Conservation (phyloP, 768 basidiomycete species). For the Baorangia bicolor region DNA sequence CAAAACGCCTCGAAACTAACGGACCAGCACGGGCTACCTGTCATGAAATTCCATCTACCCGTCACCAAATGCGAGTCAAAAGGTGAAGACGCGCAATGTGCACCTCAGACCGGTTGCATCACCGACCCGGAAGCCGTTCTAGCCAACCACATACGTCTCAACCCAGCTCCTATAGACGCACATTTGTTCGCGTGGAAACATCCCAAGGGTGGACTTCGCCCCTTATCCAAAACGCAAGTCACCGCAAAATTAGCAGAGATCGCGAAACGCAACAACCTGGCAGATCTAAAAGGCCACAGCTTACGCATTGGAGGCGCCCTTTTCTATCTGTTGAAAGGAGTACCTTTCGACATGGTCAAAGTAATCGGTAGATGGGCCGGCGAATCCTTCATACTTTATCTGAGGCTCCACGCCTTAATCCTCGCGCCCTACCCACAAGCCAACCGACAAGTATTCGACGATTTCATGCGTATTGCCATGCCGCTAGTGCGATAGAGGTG, state of each 20-base stretch:
- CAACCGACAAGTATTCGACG: not conserved
- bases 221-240: not conserved
- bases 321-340: not conserved
- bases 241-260: not conserved
- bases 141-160: no score
- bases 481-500: not conserved
- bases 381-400: not conserved
- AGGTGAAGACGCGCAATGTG: no score
- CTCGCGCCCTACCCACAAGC: not conserved
- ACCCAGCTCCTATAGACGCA: no score
- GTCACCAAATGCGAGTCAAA: no score
- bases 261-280: not conserved
- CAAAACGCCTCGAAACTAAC: no score
- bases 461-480: not conserved
- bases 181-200: not conserved
- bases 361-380: not conserved
- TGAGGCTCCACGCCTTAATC: not conserved
- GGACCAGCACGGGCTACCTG: no score
- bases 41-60: no score
- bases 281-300: not conserved
- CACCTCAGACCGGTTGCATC: no score
- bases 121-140: no score
- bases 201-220: not conserved
- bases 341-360: not conserved
- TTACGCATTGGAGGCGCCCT: not conserved